Evolutionary conservation across 345 rosid genomes (phyloP), one percentile per base, ranked within the genome.

Genomic region (Pugionium dolabratum): DNA sequence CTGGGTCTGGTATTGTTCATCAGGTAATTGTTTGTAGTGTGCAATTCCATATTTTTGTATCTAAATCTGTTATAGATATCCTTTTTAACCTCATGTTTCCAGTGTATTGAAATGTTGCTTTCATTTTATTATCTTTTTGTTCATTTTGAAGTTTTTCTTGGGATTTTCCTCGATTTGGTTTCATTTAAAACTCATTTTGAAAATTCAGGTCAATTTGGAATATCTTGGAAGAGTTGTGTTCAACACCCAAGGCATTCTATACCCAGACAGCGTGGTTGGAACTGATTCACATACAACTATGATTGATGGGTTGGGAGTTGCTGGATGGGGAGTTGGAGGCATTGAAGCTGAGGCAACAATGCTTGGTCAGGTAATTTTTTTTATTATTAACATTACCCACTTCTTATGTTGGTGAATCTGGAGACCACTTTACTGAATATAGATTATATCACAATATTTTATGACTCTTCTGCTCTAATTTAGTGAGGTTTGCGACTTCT

Each of bases 311-410:
- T 67, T 91, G 67, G 98, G 98, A 56, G 96, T 91, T 75, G 98
- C 98, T 79, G 98, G 96, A 40, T 91, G 96, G 98, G 98, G 98
- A 80, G 96, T 91, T 71, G 95, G 98, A 54, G 96, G 96, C 40
- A 91, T 91, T 59, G 96, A 91, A 81, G 98, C 98, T 25, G 98
- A 91, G 77, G 96, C 98, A 56, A 78, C 89, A 46, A 91, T 91
- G 98, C 98, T 91, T 78, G 98, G 98, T 66, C 96, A 91, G 89
- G 98, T 87, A 80, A 72, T 64, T n/a, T 41, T 33, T 33, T 54
- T 54, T 32, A 35, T 31, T 29, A n/a, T 64, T 9, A 10, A 18
- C 10, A 18, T 18, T 10, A 29, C 1, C 50, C 55, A 9, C 11
- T 28, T 18, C 43, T n/a, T 33, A 7, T 58, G 11, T 4, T 64